These are phyloP conservation scores for Dendrobium officinale DNA, from an alignment of 106 monocot genomes.

Conservation along the genomic window DNA sequence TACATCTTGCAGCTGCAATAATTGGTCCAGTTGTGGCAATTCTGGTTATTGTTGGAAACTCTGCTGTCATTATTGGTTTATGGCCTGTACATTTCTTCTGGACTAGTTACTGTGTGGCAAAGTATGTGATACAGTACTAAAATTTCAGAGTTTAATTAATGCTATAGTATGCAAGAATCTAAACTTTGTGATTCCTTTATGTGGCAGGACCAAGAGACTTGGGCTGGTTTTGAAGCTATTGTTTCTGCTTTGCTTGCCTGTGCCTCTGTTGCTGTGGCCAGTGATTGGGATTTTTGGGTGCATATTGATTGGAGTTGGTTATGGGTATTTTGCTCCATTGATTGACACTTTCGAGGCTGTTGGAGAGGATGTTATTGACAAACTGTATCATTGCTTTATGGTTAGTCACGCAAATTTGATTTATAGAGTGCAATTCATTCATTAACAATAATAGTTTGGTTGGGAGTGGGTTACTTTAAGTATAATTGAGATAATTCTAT, in stretches of 20 bases:
- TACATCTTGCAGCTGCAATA: constrained; percentile 38
- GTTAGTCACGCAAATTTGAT: constrained; percentile 30
- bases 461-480: too few species aligned
- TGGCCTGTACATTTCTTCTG: constrained; percentile 91
- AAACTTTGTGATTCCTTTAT: not conserved
- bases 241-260: constrained; percentile 35
- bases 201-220: constrained; percentile 62
- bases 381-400: constrained; percentile 65
- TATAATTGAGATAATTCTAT: too few species aligned
- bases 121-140: constrained; percentile 28
- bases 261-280: constrained; percentile 54
- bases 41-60: constrained; percentile 52
- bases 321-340: constrained; percentile 63
- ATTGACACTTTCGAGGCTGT: constrained; percentile 78
- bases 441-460: not conserved
- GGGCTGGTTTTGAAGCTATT: constrained; percentile 56
- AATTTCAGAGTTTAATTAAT: not conserved
- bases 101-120: constrained; percentile 66
- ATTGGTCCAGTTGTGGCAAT: constrained; percentile 45
- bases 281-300: constrained; percentile 52
- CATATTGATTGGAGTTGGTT: constrained; percentile 60
- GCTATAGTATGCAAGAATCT: not conserved
- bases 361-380: constrained; percentile 44
- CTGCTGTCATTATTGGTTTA: constrained; percentile 71
- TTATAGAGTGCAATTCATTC: not conserved